phyloP scores from a whole-genome alignment of 2,329 filamentous ascomycete genomes.

The Fusarium redolens region DNA sequence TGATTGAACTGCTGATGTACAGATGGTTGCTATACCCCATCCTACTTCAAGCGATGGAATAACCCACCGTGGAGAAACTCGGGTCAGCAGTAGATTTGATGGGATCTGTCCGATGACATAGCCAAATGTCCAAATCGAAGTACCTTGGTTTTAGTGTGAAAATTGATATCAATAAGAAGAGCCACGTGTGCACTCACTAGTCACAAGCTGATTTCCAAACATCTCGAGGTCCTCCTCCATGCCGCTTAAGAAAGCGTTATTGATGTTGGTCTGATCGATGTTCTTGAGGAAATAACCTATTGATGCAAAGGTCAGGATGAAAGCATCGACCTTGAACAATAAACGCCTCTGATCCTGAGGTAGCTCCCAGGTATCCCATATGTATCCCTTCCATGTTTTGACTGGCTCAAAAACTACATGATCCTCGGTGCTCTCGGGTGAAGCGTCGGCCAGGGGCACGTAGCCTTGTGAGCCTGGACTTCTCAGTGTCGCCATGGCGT shows the following conservation, averaged over 20 bases:
- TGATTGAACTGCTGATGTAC: constrained; percentile 7
- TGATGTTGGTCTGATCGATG: not conserved
- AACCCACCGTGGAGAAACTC: constrained; percentile 4
- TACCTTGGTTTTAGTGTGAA: not conserved
- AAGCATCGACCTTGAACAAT: not conserved
- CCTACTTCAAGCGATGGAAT: constrained; percentile 21
- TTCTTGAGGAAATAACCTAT: constrained; percentile 7
- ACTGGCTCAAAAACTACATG: not conserved
- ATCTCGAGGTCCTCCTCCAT: not conserved
- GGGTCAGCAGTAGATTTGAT: constrained; percentile 39
- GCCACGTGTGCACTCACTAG: not conserved
- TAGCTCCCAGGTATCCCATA: not conserved
- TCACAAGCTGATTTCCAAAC: constrained; percentile 3
- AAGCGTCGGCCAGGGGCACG: not conserved
- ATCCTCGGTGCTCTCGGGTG: not conserved
- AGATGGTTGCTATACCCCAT: constrained; percentile 22
- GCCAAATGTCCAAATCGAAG: constrained; percentile 33
- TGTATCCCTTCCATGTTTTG: constrained; percentile 1
- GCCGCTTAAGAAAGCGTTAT: not conserved
- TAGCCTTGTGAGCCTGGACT: not conserved
- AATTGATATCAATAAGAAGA: fast-evolving
- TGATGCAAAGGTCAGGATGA: not conserved
- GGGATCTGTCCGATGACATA: constrained; percentile 45
- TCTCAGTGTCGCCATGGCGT: not conserved
- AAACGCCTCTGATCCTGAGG: not conserved